Conservation (phyloP, 225 moss, liverwort and hornwort genomes). For the Lunularia cruciata region DNA sequence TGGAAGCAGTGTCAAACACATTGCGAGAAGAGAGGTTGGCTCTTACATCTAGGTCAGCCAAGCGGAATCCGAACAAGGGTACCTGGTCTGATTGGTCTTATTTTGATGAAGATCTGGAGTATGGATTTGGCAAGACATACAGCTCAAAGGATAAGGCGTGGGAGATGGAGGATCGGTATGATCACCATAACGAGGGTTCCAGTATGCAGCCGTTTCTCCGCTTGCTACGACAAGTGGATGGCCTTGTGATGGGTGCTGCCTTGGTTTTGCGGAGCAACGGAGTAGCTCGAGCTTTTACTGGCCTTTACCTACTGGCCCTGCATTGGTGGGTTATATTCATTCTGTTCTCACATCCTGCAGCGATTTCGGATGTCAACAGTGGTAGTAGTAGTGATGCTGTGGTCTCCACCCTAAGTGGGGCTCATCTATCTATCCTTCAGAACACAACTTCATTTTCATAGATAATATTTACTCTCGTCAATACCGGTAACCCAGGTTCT, state of each 20-base stretch:
- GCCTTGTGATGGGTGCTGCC: slow-evolving; percentile 65
- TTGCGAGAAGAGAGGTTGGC: slow-evolving; percentile 67
- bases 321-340: slow-evolving; percentile 82
- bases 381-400: background rate
- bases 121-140: slow-evolving; percentile 63
- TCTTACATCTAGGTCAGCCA: slow-evolving; percentile 55
- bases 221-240: slow-evolving; percentile 68
- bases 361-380: background rate
- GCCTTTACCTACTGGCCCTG: slow-evolving; percentile 63
- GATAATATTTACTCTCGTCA: background rate
- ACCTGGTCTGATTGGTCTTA: slow-evolving; percentile 54
- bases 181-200: slow-evolving; percentile 44
- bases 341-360: slow-evolving; percentile 51
- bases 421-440: background rate
- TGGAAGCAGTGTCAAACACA: slow-evolving; percentile 78
- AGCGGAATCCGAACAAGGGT: slow-evolving; percentile 56
- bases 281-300: slow-evolving; percentile 64
- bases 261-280: slow-evolving; percentile 60
- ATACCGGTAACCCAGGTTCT: background rate
- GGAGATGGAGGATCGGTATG: slow-evolving; percentile 31
- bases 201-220: slow-evolving; percentile 47
- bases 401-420: background rate
- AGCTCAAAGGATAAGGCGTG: slow-evolving; percentile 63
- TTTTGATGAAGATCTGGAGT: slow-evolving; percentile 65
- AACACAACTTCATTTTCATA: slow-evolving; percentile 1